Evolutionary conservation across 345 rosid genomes (phyloP).

Genomic region (Aethionema arabicum): DNA sequence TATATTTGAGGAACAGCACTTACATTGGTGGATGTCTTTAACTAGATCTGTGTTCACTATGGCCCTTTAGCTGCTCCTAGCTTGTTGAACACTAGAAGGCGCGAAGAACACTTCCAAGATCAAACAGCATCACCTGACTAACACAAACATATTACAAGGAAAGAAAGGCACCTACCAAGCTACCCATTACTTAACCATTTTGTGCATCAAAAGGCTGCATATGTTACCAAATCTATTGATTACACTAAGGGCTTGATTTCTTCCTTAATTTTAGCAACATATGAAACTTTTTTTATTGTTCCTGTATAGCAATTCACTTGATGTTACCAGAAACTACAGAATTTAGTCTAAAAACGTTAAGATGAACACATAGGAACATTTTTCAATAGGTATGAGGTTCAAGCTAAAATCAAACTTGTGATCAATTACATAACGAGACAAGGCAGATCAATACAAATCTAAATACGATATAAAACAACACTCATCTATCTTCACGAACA

Average conservation of each 20-base stretch:
- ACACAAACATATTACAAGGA: not conserved
- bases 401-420: no score
- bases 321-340: no score
- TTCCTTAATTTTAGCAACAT: not conserved
- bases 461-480: not conserved
- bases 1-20: not conserved
- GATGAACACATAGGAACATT: no score
- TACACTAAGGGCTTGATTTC: not conserved
- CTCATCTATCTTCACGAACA: not conserved
- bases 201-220: slow-evolving; percentile 1
- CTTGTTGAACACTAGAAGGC: not conserved
- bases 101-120: not conserved
- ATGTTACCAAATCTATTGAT: not conserved
- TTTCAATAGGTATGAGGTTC: no score
- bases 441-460: no score
- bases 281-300: no score
- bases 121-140: not conserved
- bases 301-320: no score
- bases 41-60: not conserved
- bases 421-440: no score
- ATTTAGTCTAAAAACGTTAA: no score
- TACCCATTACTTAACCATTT: not conserved
- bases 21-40: not conserved
- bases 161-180: not conserved
- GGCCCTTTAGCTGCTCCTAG: not conserved